phyloP scores from a whole-genome alignment of 2,329 filamentous ascomycete species.

The Pseudogymnoascus verrucosus region DNA sequence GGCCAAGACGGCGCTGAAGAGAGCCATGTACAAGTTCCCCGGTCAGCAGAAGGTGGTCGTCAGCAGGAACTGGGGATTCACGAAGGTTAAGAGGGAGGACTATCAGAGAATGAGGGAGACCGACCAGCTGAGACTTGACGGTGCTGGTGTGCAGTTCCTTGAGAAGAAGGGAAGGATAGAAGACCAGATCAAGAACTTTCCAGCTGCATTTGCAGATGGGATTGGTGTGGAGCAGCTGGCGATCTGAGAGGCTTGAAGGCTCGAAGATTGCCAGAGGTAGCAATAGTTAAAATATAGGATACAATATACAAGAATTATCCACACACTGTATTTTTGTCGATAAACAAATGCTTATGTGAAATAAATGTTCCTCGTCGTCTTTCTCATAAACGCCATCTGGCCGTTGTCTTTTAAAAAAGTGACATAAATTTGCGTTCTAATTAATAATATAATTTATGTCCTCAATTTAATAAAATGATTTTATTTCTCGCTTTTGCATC shows the following conservation, averaged over 20 bases:
- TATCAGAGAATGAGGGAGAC: slow-evolving; percentile 93
- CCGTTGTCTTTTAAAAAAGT: neutral
- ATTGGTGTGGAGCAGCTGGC: neutral
- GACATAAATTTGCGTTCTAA: neutral
- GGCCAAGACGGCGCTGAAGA: slow-evolving; percentile 66
- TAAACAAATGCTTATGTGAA: neutral
- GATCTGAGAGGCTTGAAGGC: neutral
- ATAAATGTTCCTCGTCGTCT: neutral
- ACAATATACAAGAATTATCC: neutral
- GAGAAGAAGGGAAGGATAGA: slow-evolving; percentile 81
- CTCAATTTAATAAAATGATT: neutral
- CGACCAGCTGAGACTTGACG: slow-evolving; percentile 90
- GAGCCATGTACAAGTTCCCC: slow-evolving; percentile 99
- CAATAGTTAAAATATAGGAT: slow-evolving; percentile 6
- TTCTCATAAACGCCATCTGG: neutral
- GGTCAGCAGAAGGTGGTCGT: slow-evolving; percentile 99
- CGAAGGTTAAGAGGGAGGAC: slow-evolving; percentile 92
- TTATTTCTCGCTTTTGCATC: neutral
- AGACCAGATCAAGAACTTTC: slow-evolving; percentile 90
- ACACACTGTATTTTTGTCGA: neutral
- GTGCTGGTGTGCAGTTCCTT: slow-evolving; percentile 99
- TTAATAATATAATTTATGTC: neutral
- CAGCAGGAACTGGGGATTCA: slow-evolving; percentile 99
- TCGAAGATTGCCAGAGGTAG: slow-evolving; percentile 5
- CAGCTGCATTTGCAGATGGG: slow-evolving; percentile 64